These are phyloP conservation scores for Metarhizium anisopliae DNA, from an alignment of 2,329 filamentous ascomycete species.

Conservation along the genomic window DNA sequence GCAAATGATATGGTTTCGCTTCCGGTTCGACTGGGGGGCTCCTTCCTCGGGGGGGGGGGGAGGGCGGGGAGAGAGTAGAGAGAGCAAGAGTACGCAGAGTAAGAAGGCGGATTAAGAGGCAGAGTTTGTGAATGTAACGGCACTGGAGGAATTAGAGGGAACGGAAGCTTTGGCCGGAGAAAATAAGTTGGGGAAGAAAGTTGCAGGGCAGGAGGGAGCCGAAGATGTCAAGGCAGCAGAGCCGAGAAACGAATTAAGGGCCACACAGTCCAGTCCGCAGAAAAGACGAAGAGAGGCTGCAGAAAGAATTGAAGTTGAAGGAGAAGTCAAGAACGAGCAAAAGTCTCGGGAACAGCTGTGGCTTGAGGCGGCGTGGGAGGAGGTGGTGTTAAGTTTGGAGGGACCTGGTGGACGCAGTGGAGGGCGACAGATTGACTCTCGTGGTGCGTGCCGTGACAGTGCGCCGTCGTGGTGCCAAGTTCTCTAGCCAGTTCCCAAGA, in stretches of 20 bases:
- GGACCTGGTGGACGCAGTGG: neutral
- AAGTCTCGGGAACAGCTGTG: neutral
- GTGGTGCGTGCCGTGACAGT: conserved; percentile 5
- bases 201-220: neutral
- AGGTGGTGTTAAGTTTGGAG: neutral
- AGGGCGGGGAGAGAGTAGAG: neutral
- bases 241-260: neutral
- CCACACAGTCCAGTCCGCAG: neutral
- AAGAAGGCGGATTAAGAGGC: neutral
- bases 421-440: conserved; percentile 4
- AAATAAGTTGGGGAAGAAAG: neutral
- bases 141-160: neutral
- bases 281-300: neutral
- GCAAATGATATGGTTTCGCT: neutral
- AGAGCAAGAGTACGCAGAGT: neutral
- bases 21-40: neutral
- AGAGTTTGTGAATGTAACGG: neutral
- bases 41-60: neutral
- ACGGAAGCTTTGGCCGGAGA: neutral
- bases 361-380: neutral
- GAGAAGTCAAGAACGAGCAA: neutral
- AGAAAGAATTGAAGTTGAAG: neutral
- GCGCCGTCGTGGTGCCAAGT: conserved; percentile 3
- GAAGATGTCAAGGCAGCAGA: neutral
- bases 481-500: neutral